phyloP scores from a whole-genome alignment of 2,329 filamentous ascomycete species.

The Cytospora piceae region DNA sequence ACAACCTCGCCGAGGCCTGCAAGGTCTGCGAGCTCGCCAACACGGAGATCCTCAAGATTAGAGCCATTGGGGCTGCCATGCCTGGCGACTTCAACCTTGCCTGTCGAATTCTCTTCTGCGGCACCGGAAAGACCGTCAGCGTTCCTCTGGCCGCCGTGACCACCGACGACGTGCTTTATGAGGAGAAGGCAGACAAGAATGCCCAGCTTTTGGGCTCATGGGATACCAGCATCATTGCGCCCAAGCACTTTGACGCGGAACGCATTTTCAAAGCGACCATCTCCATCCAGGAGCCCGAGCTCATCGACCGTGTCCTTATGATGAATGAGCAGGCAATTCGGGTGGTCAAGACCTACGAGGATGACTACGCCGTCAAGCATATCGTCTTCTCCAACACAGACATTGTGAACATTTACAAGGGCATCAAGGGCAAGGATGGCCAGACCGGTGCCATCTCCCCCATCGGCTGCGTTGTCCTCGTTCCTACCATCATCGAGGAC shows the following conservation, averaged over 20 bases:
- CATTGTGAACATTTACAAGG: slow-evolving; percentile 48
- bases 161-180: slow-evolving; percentile 8
- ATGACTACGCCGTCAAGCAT: slow-evolving; percentile 63
- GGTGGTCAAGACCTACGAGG: slow-evolving; percentile 46
- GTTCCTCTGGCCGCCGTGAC: background rate
- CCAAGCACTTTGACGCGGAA: slow-evolving; percentile 48
- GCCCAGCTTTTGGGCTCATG: slow-evolving; percentile 32
- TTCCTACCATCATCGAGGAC: slow-evolving; percentile 51
- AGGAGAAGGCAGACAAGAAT: slow-evolving; percentile 36
- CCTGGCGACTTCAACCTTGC: slow-evolving; percentile 84
- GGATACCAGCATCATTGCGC: slow-evolving; percentile 35
- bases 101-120: slow-evolving; percentile 68
- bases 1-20: slow-evolving; percentile 69
- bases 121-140: slow-evolving; percentile 24
- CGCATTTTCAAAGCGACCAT: slow-evolving; percentile 50
- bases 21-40: slow-evolving; percentile 68
- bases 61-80: slow-evolving; percentile 54
- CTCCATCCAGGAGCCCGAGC: slow-evolving; percentile 41
- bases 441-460: slow-evolving; percentile 42
- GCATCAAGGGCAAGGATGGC: slow-evolving; percentile 41
- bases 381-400: slow-evolving; percentile 54
- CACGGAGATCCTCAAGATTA: slow-evolving; percentile 66
- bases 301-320: slow-evolving; percentile 38
- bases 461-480: slow-evolving; percentile 51
- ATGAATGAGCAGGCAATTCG: slow-evolving; percentile 35